Conservation (phyloP, 176 grass and related monocot genomes). For the Tuctoria greenei region DNA sequence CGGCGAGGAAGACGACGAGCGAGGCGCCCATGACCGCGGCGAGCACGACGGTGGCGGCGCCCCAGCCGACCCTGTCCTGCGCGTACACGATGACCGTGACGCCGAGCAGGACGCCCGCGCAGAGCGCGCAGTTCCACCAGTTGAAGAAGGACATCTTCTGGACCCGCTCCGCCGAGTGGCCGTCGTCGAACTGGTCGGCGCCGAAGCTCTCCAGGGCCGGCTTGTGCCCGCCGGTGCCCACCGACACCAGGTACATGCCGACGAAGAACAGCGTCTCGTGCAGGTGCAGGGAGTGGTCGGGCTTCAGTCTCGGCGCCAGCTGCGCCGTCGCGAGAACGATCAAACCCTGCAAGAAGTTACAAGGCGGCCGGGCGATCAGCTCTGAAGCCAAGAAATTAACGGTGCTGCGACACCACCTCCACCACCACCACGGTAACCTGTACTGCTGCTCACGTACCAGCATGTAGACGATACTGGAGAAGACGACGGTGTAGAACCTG, state of each 20-base stretch:
- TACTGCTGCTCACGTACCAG: too few species aligned
- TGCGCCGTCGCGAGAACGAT: constrained; percentile 49
- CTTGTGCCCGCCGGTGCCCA: constrained; percentile 78
- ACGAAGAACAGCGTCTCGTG: constrained; percentile 67
- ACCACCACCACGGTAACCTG: too few species aligned
- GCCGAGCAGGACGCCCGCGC: constrained; percentile 57
- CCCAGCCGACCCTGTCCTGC: constrained; percentile 58
- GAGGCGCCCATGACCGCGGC: constrained; percentile 48
- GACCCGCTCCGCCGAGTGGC: constrained; percentile 49
- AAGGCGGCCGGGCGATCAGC: too few species aligned
- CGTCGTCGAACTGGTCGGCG: constrained; percentile 87
- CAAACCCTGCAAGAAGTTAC: constrained; percentile 32
- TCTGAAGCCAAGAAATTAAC: neutral
- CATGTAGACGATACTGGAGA: constrained; percentile 59
- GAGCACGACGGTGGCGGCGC: constrained; percentile 53
- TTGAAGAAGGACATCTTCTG: constrained; percentile 99
- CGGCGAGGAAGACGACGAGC: constrained; percentile 60
- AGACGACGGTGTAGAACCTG: constrained; percentile 55
- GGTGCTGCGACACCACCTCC: too few species aligned
- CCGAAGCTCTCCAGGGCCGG: constrained; percentile 87
- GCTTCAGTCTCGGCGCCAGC: constrained; percentile 44
- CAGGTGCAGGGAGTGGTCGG: constrained; percentile 17
- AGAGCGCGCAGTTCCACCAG: constrained; percentile 87
- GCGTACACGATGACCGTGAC: constrained; percentile 62
- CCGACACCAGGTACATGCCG: constrained; percentile 68